A percentile compares a stretch with the other conserved stretches of the same genome.
Conservation (phyloP, 306 rosid species). For the Pyrus pyrifolia region DNA sequence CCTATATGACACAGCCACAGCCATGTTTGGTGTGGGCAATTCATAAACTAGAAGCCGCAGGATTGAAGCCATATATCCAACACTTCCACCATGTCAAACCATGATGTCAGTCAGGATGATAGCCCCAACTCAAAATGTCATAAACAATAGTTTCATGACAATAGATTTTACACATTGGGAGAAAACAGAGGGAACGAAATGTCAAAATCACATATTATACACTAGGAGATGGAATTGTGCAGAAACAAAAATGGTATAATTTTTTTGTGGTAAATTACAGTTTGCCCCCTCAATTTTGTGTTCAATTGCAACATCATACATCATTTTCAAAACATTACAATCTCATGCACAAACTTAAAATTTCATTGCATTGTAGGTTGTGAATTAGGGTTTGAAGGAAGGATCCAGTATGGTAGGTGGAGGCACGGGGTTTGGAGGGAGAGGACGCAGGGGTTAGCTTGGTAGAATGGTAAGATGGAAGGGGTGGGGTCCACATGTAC, state of each 20-base stretch:
- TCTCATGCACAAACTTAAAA: no score
- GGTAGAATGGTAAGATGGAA: no score
- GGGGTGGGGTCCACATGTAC: no score
- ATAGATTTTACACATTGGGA: background rate
- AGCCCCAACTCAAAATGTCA: background rate
- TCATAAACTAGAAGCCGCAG: background rate
- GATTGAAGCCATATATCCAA: background rate
- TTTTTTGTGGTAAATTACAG: background rate
- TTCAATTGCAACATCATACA: no score
- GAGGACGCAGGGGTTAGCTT: no score
- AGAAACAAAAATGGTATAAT: background rate
- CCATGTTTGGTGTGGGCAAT: background rate
- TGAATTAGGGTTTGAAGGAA: no score
- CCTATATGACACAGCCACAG: background rate
- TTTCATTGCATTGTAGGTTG: no score
- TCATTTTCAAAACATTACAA: no score
- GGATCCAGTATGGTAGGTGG: no score
- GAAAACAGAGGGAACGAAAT: background rate
- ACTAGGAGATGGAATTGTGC: background rate
- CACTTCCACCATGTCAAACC: background rate
- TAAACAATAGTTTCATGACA: background rate
- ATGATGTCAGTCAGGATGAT: background rate
- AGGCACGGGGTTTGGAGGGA: no score
- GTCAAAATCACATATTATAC: no score
- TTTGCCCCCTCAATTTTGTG: no score